Conservation (phyloP, 148 eudicot genomes). For the Beta vulgaris region DNA sequence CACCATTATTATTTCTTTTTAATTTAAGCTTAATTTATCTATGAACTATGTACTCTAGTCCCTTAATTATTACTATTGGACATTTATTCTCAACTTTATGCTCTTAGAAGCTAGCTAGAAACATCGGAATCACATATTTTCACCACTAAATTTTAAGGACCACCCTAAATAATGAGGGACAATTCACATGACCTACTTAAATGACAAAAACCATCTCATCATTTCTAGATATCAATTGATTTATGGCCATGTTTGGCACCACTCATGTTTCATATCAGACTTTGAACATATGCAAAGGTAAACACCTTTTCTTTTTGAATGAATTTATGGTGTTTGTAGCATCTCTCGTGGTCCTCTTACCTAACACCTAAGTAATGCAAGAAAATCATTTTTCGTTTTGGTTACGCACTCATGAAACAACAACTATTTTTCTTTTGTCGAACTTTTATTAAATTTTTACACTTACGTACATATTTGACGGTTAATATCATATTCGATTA, state of each 20-base stretch:
- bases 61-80: background rate
- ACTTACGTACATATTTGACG: too few species aligned
- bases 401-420: too few species aligned
- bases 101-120: background rate
- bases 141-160: constrained; percentile 17
- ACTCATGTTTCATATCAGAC: constrained; percentile 25
- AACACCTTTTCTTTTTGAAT: background rate
- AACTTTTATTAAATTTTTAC: too few species aligned
- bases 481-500: too few species aligned
- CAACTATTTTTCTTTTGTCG: too few species aligned
- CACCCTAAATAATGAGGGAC: constrained; percentile 11
- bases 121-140: constrained; percentile 17
- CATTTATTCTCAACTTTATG: background rate
- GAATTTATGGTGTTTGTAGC: constrained; percentile 8
- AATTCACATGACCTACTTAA: constrained; percentile 24
- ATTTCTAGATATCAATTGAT: constrained; percentile 10
- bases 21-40: background rate
- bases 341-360: constrained; percentile 26
- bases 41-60: background rate
- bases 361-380: constrained; percentile 16
- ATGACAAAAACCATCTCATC: background rate
- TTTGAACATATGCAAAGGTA: constrained; percentile 33
- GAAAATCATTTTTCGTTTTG: too few species aligned
- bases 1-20: background rate
- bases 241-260: constrained; percentile 10